Evolutionary conservation across 805 yeast genomes (phyloP), one percentile per base, ranked within the genome.

Genomic region (Pichia phayaonensis): DNA sequence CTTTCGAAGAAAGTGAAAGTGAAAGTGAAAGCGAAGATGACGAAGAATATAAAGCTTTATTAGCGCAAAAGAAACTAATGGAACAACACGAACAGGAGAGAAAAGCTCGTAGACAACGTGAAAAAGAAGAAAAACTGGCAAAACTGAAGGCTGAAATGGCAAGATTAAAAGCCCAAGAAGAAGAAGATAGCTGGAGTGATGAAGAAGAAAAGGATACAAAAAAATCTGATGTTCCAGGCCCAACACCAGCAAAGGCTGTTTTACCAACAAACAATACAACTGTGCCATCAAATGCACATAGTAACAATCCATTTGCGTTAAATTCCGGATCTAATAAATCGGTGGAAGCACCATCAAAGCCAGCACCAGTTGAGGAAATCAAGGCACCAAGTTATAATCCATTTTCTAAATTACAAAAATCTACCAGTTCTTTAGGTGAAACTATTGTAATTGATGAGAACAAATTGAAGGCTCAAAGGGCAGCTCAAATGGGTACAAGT

Each of bases 381-480:
- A 34, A 20, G 36, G 36, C 54, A 12, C 49, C 47, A 18, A 63
- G 66, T 45, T 73, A 75, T 46, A 77, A 76, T 54, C 86, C 88
- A 47, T 83, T 83, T 61, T 83, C 83, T 64, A 80, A 79, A 59
- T 77, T 80, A 20, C 53, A 60, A 22, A 54, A 66, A 22, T 52
- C 66, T 0, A 8, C 46, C 10, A 40, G 45, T 24, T 8, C 46
- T 6, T 27, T 49, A 3, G 22, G 51, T 38, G 53, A 52, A 15
- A 40, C 80, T 15, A 55, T 59, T 22, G 54, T 65, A 21, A 55
- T 81, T 56, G 87, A 83, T 60, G 69, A 77, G 0, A 72, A 72
- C 54, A 79, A 80, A 53, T 79, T 85, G 27, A 84, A 81, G 50
- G 84, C 83, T 2, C 90, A 85, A 65, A 73, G 94, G 65, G 80